Percentiles rank a stretch among this genome's conserved stretches.
These are phyloP conservation scores for Fraxinus angustifolia DNA, from an alignment of 305 asterid genomes.

Conservation along the genomic window DNA sequence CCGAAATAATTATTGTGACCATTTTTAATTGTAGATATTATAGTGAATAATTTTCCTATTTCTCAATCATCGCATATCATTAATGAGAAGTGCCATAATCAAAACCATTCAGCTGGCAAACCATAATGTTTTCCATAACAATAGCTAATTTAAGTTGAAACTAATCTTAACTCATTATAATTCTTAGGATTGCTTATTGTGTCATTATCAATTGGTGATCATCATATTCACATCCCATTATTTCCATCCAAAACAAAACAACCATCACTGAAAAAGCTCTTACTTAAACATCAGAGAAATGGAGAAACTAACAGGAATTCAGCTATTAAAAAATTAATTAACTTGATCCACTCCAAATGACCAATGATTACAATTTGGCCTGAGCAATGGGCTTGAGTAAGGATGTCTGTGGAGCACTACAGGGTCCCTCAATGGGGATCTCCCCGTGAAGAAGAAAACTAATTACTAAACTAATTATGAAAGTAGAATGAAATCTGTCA, in stretches of 20 bases:
- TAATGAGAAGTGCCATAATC: not conserved
- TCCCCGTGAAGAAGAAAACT: slow-evolving; percentile 4
- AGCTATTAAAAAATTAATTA: not conserved
- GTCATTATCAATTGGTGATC: not conserved
- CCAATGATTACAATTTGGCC: slow-evolving; percentile 70
- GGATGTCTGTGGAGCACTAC: slow-evolving; percentile 84
- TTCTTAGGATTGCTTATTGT: not conserved
- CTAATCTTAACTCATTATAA: not conserved
- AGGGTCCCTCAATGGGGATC: slow-evolving; percentile 98
- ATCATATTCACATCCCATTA: slow-evolving; percentile 1
- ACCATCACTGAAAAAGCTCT: not conserved
- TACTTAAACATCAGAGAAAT: slow-evolving; percentile 13
- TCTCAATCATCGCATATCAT: slow-evolving; percentile 3
- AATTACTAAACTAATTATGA: too few species aligned
- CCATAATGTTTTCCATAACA: too few species aligned
- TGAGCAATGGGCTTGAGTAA: slow-evolving; percentile 90
- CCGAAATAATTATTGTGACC: not conserved
- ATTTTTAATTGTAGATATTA: not conserved
- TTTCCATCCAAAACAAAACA: not conserved
- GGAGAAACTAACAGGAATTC: not conserved
- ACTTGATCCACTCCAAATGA: not conserved
- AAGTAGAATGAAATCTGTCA: too few species aligned
- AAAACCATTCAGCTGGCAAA: not conserved
- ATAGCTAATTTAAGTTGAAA: too few species aligned
- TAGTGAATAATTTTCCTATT: not conserved